A percentile compares a stretch with the other conserved stretches of the same genome.
These are phyloP conservation scores for Lachnellula cervina DNA, from an alignment of 2,329 filamentous ascomycete species.

Conservation along the genomic window DNA sequence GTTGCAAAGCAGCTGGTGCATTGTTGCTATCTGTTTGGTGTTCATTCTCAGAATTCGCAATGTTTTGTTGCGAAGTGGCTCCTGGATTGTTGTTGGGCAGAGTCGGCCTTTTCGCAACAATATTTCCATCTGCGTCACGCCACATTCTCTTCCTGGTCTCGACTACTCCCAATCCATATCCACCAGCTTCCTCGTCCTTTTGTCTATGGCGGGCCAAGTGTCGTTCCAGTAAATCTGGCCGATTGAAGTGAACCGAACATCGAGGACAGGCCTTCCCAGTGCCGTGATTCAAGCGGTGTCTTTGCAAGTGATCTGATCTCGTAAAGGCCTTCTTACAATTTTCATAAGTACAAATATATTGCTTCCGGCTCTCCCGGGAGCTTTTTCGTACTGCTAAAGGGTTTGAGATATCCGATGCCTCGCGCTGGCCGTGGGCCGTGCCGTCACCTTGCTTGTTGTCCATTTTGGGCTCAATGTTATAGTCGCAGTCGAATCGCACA, in stretches of 20 bases:
- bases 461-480: background rate
- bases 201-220: slow-evolving; percentile 52
- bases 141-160: slow-evolving; percentile 53
- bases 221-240: slow-evolving; percentile 55
- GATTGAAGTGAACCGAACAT: slow-evolving; percentile 57
- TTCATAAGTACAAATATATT: slow-evolving; percentile 38
- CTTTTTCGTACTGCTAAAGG: background rate
- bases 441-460: background rate
- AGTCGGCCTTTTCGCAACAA: slow-evolving; percentile 42
- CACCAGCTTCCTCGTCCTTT: slow-evolving; percentile 51
- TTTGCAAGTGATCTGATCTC: slow-evolving; percentile 52
- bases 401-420: background rate
- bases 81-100: slow-evolving; percentile 5
- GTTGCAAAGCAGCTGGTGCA: background rate
- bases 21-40: background rate
- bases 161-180: slow-evolving; percentile 44
- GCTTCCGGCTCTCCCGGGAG: slow-evolving; percentile 14
- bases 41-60: background rate
- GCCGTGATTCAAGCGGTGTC: slow-evolving; percentile 54
- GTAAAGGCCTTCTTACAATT: slow-evolving; percentile 51
- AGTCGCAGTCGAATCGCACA: background rate
- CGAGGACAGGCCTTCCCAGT: slow-evolving; percentile 50
- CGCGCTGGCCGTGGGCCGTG: background rate
- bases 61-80: background rate
- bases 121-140: slow-evolving; percentile 48